Evolutionary conservation across 2,329 filamentous ascomycete genomes (phyloP), one percentile per base, ranked within the genome.

Genomic region (Triangularia setosa): DNA sequence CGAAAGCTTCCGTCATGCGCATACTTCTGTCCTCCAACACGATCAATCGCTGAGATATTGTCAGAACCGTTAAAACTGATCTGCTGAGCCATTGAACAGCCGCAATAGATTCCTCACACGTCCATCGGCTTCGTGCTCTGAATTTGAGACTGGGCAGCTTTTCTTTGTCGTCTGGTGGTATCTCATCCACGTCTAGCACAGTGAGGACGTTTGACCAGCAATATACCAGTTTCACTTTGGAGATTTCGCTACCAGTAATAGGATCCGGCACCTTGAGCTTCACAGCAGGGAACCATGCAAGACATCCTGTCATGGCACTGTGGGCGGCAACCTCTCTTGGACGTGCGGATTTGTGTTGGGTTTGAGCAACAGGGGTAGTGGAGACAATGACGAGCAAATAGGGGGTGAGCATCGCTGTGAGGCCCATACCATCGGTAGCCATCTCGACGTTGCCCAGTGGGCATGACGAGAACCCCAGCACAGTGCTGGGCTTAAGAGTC

Each of bases 191-290:
- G 68, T 99, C 95, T 24, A 99, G 79, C 4, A 99, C 89, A 0
- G 93, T 98, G 69, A 99, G 79, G n/a, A 98, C 87, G 72, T 98
- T 98, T 1, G 95, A 98, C 95, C 95, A 99, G 76, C 93, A 97
- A 78, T 99, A 99, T 0, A 92, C 94, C 18, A 99, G 84, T 76
- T 99, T 98, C 40, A 90, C 90, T 72, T 88, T 90, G 18, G 91
- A 93, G 9, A 89, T 83, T 7, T 88, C 85, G 71, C 87, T 90
- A 4, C 87, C 87, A 0, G 85, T 87, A 56, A 85, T 82, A 1
- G 85, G 80, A 67, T 92, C 88, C 9, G 87, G 84, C 16, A 87
- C 85, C 76, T 98, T 98, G 53, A 99, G 81, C 73, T 91, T 95
- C 55, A 99, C 95, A 1, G 93, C 93, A 1, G 95, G 95, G 74